Evolutionary conservation across 2,329 filamentous ascomycete genomes (phyloP).

Genomic region (Tolypocladium pustulatum): DNA sequence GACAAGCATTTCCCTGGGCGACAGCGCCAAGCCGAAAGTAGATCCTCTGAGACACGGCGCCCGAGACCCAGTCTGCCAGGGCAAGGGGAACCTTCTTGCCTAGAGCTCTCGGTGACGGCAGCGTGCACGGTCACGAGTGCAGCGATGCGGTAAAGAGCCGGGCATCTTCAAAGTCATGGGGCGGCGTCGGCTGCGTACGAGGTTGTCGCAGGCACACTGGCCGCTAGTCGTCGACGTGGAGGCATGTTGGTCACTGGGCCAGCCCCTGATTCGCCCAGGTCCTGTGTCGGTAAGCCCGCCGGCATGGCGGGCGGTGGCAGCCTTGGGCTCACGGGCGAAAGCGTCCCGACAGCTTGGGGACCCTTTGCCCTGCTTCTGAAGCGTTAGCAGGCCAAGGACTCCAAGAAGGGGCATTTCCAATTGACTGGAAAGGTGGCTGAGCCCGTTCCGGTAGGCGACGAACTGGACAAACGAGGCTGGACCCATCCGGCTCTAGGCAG

Average conservation of each 20-base stretch:
- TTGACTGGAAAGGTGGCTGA: neutral
- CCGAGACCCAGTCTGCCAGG: neutral
- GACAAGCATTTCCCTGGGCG: neutral
- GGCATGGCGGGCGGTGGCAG: neutral
- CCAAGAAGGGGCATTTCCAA: neutral
- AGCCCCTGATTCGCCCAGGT: neutral
- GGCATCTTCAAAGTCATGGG: neutral
- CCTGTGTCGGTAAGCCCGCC: neutral
- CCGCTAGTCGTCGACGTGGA: neutral
- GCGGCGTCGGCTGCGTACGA: neutral
- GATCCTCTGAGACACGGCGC: neutral
- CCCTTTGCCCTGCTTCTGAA: neutral
- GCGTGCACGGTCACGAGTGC: neutral
- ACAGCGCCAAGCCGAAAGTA: neutral
- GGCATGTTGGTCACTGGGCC: neutral
- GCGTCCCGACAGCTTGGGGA: neutral
- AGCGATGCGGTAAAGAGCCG: neutral
- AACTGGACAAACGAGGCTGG: neutral
- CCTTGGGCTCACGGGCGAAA: neutral
- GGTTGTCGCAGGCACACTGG: neutral
- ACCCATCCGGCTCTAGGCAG: neutral
- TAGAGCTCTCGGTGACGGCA: neutral
- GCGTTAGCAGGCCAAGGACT: neutral
- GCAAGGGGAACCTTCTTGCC: neutral
- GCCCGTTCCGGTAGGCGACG: neutral